A percentile compares a stretch with the other conserved stretches of the same genome.
phyloP scores from a whole-genome alignment of 768 basidiomycete species.

The Lyophyllum decastes region DNA sequence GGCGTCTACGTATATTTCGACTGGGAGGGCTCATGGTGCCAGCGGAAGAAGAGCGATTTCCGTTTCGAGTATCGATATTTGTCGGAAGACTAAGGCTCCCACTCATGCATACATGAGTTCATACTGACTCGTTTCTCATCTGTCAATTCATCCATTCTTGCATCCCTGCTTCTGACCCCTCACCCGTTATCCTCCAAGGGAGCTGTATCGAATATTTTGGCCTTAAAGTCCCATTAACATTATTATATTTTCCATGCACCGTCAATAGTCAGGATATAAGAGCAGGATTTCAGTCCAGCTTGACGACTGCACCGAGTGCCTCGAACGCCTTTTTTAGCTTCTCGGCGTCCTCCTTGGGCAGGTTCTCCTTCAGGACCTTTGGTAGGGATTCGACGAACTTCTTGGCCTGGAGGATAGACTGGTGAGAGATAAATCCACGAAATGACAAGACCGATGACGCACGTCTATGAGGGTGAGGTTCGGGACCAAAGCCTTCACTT shows the following conservation, averaged over 20 bases:
- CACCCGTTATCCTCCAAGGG: constrained; percentile 5
- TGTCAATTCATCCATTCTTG: neutral
- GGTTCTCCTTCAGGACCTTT: constrained; percentile 89
- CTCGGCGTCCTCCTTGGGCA: constrained; percentile 97
- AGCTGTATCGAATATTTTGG: constrained; percentile 19
- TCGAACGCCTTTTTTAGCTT: constrained; percentile 93
- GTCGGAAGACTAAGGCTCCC: constrained; percentile 75
- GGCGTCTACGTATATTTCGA: constrained; percentile 99
- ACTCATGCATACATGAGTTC: neutral
- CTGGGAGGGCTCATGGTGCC: constrained; percentile 99
- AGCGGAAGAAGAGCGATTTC: constrained; percentile 97
- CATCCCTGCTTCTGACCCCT: constrained; percentile 12
- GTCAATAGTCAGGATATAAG: constrained; percentile 9
- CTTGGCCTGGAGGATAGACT: constrained; percentile 72
- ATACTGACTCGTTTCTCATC: neutral
- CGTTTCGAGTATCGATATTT: constrained; percentile 95
- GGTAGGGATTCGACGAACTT: constrained; percentile 98
- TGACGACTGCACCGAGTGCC: constrained; percentile 84
- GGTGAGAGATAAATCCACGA: constrained; percentile 1
- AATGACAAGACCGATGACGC: constrained; percentile 31
- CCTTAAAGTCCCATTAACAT: constrained; percentile 13
- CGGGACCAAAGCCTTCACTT: constrained; percentile 94
- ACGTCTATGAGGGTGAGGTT: constrained; percentile 98
- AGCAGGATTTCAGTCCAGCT: constrained; percentile 62
- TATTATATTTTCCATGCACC: constrained; percentile 18